Conservation (phyloP, 192 early-diverging fungal species). For the Tieghemiomyces parasiticus region DNA sequence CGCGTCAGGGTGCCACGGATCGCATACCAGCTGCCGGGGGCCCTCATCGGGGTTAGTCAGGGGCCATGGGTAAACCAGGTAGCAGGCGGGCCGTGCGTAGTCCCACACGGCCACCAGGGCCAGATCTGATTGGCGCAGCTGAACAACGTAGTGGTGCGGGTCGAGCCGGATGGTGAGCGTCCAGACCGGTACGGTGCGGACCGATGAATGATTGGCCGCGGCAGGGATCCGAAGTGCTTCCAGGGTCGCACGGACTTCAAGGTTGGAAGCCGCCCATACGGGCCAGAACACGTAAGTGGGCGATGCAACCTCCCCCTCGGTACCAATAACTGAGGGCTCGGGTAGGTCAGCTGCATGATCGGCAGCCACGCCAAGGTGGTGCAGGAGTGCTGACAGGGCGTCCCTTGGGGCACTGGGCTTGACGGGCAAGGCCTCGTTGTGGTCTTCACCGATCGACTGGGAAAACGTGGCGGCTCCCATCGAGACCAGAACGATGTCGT, state of each 20-base stretch:
- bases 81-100: constrained; percentile 15
- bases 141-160: background rate
- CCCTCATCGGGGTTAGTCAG: constrained; percentile 39
- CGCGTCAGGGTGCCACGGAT: constrained; percentile 25
- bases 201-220: background rate
- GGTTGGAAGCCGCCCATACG: background rate
- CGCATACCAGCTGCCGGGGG: constrained; percentile 30
- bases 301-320: background rate
- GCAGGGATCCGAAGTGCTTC: background rate
- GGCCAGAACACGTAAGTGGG: background rate
- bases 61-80: constrained; percentile 43
- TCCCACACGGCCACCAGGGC: constrained; percentile 2
- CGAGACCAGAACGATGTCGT: background rate
- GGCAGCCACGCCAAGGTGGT: background rate
- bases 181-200: too few relatives aligned
- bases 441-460: background rate
- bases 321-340: background rate
- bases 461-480: background rate
- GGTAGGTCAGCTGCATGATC: background rate
- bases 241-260: background rate
- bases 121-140: too few relatives aligned
- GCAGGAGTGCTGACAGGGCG: background rate
- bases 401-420: background rate
- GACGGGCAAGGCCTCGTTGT: background rate
- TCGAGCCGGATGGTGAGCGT: background rate